phyloP scores from a whole-genome alignment of 306 rosid genomes.

The Oxytropis ochrocephala region DNA sequence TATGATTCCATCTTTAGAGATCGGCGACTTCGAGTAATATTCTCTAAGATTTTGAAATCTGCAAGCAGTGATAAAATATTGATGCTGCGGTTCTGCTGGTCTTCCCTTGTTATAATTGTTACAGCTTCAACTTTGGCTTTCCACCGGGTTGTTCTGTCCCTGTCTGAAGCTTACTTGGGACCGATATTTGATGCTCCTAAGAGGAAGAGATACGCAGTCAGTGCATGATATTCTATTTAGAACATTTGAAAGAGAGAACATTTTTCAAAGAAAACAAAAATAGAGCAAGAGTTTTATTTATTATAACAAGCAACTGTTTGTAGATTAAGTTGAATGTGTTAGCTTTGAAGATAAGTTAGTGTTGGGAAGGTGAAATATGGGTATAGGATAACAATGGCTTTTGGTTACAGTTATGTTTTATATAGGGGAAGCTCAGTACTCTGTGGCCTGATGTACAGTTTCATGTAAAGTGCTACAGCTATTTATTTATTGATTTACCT shows the following conservation, averaged over 20 bases:
- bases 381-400: constrained; percentile 1
- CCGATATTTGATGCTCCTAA: constrained; percentile 44
- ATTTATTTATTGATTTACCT: not conserved
- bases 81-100: constrained; percentile 65
- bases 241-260: constrained; percentile 4
- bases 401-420: not conserved
- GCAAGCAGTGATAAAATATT: constrained; percentile 48
- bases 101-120: constrained; percentile 43
- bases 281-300: not conserved
- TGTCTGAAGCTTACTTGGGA: constrained; percentile 62
- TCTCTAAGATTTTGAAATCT: constrained; percentile 52
- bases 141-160: constrained; percentile 43
- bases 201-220: constrained; percentile 57
- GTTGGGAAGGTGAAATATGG: constrained; percentile 16
- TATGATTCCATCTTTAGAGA: constrained; percentile 54
- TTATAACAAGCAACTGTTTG: not conserved
- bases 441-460: constrained; percentile 22
- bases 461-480: constrained; percentile 14
- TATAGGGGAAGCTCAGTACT: constrained; percentile 9
- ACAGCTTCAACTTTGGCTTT: constrained; percentile 71
- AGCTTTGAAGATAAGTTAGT: constrained; percentile 14
- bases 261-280: not conserved
- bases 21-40: constrained; percentile 66
- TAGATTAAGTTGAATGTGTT: not conserved
- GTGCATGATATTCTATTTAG: constrained; percentile 34